Evolutionary conservation across 2,329 filamentous ascomycete genomes (phyloP).

Genomic region (Aspergillus persii): DNA sequence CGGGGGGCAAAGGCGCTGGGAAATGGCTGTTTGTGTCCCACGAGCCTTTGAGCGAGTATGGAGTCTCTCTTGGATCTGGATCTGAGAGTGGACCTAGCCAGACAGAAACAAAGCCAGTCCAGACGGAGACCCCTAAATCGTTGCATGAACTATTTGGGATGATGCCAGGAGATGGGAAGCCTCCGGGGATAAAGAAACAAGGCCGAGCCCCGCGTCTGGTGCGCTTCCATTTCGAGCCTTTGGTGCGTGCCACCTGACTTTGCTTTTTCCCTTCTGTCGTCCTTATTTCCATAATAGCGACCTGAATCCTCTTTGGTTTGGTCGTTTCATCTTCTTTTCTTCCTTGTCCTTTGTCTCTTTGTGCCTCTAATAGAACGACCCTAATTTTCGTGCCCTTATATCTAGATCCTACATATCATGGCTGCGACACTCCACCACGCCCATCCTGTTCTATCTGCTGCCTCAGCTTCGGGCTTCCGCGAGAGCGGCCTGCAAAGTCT

Average conservation of each 20-base stretch:
- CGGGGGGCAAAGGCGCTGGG: conserved; percentile 82
- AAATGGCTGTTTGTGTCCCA: conserved; percentile 88
- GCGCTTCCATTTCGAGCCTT: conserved; percentile 91
- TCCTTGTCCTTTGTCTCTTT: background rate
- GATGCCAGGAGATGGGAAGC: conserved; percentile 29
- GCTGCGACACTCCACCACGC: conserved; percentile 73
- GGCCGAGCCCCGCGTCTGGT: conserved; percentile 53
- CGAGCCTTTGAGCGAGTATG: conserved; percentile 56
- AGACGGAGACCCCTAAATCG: conserved; percentile 26
- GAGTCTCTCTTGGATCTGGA: background rate
- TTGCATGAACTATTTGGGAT: conserved; percentile 45
- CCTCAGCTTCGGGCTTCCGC: conserved; percentile 78
- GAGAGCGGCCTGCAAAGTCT: conserved; percentile 75
- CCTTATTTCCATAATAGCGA: background rate
- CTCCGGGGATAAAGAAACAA: conserved; percentile 39
- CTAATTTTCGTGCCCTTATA: background rate
- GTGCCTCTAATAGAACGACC: too few relatives aligned
- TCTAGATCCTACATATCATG: conserved; percentile 82
- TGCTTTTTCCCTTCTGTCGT: background rate
- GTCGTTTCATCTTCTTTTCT: background rate
- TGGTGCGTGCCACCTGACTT: conserved; percentile 62
- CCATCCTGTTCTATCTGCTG: conserved; percentile 71
- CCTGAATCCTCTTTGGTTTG: background rate
- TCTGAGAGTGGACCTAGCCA: background rate
- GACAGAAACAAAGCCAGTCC: conserved; percentile 13